phyloP scores from a whole-genome alignment of 495 filamentous ascomycete genomes.

The Platismatia glauca region DNA sequence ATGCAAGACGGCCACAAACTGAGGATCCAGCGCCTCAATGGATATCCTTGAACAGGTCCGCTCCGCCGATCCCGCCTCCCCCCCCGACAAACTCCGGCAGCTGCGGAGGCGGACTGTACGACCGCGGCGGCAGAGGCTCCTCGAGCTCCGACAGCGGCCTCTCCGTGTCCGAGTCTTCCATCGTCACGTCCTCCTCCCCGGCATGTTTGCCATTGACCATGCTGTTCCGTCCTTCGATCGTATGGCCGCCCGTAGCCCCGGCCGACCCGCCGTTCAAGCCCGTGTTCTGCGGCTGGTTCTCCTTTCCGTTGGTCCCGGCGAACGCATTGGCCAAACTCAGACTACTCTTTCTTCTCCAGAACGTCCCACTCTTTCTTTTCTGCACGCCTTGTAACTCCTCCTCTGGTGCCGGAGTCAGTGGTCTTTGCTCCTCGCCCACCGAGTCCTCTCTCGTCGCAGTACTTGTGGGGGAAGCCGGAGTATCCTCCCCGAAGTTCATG shows the following conservation, averaged over 20 bases:
- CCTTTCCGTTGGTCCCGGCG: neutral
- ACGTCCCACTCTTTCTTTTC: conserved; percentile 20
- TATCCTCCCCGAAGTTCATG: conserved; percentile 16
- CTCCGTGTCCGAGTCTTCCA: conserved; percentile 4
- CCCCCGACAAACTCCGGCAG: conserved; percentile 17
- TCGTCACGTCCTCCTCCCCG: neutral
- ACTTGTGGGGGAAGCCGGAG: neutral
- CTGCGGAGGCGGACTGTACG: conserved; percentile 20
- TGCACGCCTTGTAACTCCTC: neutral
- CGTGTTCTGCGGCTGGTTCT: neutral
- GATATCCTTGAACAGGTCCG: conserved; percentile 18
- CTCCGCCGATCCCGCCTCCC: conserved; percentile 12
- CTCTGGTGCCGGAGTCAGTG: neutral
- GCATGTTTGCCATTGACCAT: conserved; percentile 3
- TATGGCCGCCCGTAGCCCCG: neutral
- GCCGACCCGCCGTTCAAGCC: neutral
- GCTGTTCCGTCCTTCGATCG: neutral
- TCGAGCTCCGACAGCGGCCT: neutral
- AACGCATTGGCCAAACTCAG: conserved; percentile 1
- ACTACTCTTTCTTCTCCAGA: conserved; percentile 18
- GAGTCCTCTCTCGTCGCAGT: neutral
- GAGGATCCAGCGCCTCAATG: conserved; percentile 9
- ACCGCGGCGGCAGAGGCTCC: conserved; percentile 4
- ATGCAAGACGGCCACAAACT: neutral
- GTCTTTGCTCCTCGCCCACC: neutral